Evolutionary conservation across 1,284 basidiomycete species (phyloP).

Genomic region (Cryptococcus sp.): DNA sequence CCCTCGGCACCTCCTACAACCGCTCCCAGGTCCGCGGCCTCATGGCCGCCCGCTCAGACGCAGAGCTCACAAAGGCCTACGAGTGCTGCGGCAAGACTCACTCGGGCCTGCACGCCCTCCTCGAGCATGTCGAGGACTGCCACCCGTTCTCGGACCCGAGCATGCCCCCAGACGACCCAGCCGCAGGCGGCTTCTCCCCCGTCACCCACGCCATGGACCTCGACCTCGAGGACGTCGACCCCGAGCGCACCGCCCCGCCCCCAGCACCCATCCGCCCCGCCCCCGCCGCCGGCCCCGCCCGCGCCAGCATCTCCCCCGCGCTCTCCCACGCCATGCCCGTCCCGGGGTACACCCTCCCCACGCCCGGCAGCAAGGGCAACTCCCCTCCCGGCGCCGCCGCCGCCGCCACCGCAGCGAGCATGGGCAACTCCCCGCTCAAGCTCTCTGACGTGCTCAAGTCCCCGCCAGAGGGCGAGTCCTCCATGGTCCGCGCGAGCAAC

Average conservation of each 20-base stretch:
- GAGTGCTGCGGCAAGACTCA: constrained; percentile 41
- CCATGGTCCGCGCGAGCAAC: constrained; percentile 11
- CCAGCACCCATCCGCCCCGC: background rate
- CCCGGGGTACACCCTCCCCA: constrained; percentile 39
- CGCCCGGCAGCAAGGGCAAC: constrained; percentile 25
- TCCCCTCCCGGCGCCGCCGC: constrained; percentile 25
- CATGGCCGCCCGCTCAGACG: constrained; percentile 39
- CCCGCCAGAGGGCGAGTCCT: constrained; percentile 24
- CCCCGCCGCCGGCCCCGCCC: constrained; percentile 8
- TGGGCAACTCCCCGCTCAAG: constrained; percentile 26
- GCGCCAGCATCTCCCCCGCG: constrained; percentile 36
- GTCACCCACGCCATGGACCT: constrained; percentile 44
- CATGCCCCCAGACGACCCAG: constrained; percentile 12
- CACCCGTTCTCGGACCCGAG: constrained; percentile 40
- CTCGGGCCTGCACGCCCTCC: constrained; percentile 39
- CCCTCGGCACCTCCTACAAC: constrained; percentile 35
- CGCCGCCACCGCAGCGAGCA: too few relatives aligned
- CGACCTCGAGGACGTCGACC: constrained; percentile 39
- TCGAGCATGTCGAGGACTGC: constrained; percentile 47
- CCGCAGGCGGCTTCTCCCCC: constrained; percentile 29
- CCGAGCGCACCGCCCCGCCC: background rate
- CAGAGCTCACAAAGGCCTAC: constrained; percentile 42
- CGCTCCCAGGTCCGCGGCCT: constrained; percentile 39
- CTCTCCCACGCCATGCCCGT: constrained; percentile 22
- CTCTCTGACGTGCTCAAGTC: constrained; percentile 48